Conservation (phyloP, 768 basidiomycete genomes). For the Heimioporus sp. region DNA sequence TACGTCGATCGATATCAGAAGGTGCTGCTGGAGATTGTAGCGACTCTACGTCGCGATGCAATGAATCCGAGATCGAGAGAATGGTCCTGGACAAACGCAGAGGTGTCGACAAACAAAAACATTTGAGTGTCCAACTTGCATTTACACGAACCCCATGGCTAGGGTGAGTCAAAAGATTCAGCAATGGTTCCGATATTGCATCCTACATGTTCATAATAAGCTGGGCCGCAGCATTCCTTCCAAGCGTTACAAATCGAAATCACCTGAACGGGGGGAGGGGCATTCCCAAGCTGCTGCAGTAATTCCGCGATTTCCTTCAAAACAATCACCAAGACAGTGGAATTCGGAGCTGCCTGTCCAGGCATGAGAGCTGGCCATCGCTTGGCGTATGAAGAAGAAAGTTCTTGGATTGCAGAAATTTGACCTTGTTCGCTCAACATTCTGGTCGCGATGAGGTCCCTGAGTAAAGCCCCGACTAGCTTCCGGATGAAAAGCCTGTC, state of each 20-base stretch:
- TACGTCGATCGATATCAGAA: slow-evolving; percentile 65
- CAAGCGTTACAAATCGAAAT: slow-evolving; percentile 6
- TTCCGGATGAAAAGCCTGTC: slow-evolving; percentile 73
- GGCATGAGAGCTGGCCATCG: slow-evolving; percentile 94
- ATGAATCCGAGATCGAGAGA: slow-evolving; percentile 70
- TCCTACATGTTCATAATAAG: slow-evolving; percentile 47
- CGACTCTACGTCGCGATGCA: slow-evolving; percentile 78
- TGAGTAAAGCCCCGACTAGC: slow-evolving; percentile 71
- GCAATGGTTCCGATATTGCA: slow-evolving; percentile 78
- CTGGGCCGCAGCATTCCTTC: not conserved
- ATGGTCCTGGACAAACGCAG: slow-evolving; percentile 80
- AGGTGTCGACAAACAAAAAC: slow-evolving; percentile 90
- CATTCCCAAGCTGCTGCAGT: slow-evolving; percentile 87
- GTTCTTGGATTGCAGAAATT: slow-evolving; percentile 85
- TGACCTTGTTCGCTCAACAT: slow-evolving; percentile 94
- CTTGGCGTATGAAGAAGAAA: slow-evolving; percentile 78
- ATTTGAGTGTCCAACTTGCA: slow-evolving; percentile 83
- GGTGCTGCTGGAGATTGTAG: slow-evolving; percentile 71
- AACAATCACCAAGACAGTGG: slow-evolving; percentile 67
- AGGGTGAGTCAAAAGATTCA: slow-evolving; percentile 84
- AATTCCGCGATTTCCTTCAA: slow-evolving; percentile 84
- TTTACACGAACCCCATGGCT: slow-evolving; percentile 84
- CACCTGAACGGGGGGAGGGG: slow-evolving; percentile 85
- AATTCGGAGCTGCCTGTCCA: slow-evolving; percentile 67
- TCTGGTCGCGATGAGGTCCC: slow-evolving; percentile 84